phyloP scores from a whole-genome alignment of 768 basidiomycete species.

The Imleria badia region DNA sequence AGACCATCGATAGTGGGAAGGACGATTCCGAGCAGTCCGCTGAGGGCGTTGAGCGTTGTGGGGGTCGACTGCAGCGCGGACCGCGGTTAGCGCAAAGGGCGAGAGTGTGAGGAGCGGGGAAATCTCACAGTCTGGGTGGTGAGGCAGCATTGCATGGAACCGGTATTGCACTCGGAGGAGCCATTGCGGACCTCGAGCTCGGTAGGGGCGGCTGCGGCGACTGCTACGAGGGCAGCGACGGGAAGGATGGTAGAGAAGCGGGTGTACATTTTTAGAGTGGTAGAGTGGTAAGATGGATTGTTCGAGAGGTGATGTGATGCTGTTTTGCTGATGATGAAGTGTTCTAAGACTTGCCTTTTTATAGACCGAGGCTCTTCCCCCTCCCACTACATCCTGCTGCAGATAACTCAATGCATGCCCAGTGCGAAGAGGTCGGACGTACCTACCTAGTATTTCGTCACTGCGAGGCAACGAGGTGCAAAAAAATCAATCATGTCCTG shows the following conservation, averaged over 20 bases:
- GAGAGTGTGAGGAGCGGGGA: too few species aligned
- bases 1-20: not conserved
- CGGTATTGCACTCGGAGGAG: constrained; percentile 6
- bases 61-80: not conserved
- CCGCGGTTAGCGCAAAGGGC: not conserved
- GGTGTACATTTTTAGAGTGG: constrained; percentile 4
- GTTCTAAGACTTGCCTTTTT: not conserved
- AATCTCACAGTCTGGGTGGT: not conserved
- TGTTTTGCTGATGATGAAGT: not conserved
- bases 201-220: constrained; percentile 6
- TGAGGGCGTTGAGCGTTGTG: not conserved
- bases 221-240: constrained; percentile 8
- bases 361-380: constrained; percentile 2
- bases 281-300: not conserved
- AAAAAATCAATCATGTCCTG: not conserved
- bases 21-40: not conserved
- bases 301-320: not conserved
- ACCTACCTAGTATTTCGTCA: not conserved
- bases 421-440: not conserved
- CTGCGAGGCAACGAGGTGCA: not conserved
- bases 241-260: constrained; percentile 7
- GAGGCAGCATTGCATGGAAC: constrained; percentile 6
- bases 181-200: not conserved
- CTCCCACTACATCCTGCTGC: not conserved
- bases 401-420: not conserved